Evolutionary conservation across 257 asterid genomes (phyloP).

Genomic region (Agastache rugosa): DNA sequence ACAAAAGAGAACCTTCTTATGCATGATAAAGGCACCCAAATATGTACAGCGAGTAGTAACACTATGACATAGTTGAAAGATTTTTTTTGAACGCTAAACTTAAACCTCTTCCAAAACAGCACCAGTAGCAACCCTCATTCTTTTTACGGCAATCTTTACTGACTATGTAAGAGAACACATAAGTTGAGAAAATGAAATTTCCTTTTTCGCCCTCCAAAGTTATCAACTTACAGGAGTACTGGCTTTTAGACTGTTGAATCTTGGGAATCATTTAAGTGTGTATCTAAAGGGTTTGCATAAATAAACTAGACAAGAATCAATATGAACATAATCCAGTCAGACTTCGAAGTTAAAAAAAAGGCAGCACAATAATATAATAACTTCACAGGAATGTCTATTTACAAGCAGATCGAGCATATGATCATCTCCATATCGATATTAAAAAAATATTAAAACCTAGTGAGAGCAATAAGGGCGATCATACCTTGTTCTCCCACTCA

Average conservation of each 20-base stretch:
- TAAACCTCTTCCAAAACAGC: not conserved
- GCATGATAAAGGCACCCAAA: not conserved
- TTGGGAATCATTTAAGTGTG: not conserved
- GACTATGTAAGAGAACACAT: not conserved
- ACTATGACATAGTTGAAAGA: not conserved
- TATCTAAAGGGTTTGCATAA: not conserved
- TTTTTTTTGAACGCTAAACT: too few species aligned
- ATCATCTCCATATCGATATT: constrained; percentile 13
- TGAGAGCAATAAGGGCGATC: constrained; percentile 6
- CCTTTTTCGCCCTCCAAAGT: not conserved
- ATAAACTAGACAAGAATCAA: constrained; percentile 20
- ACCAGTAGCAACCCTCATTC: not conserved
- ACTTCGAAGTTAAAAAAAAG: not conserved
- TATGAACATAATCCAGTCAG: not conserved
- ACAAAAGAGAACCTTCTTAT: not conserved
- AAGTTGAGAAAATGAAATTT: not conserved
- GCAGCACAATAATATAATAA: not conserved
- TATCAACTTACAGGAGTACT: not conserved
- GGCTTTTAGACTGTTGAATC: not conserved
- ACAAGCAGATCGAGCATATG: constrained; percentile 14
- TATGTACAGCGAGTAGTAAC: not conserved
- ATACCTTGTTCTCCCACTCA: constrained; percentile 99
- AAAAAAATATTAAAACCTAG: constrained; percentile 27
- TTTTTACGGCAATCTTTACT: not conserved
- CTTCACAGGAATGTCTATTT: not conserved